phyloP scores from a whole-genome alignment of 2,329 filamentous ascomycete species.

The Aspergillus bombycis region DNA sequence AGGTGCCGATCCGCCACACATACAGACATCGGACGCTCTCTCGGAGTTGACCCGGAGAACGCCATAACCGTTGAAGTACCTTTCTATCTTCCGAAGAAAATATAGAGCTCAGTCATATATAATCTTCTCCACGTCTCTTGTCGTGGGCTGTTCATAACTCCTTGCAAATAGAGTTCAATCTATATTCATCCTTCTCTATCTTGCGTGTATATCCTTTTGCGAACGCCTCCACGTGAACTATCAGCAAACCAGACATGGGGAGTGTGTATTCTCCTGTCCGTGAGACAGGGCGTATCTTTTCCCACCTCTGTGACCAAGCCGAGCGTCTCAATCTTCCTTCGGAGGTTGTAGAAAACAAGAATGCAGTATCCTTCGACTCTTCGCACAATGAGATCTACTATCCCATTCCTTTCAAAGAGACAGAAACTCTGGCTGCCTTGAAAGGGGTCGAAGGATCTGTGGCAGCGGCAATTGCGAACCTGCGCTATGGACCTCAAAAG shows the following conservation, averaged over 20 bases:
- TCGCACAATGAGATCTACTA: conserved; percentile 43
- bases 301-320: conserved; percentile 37
- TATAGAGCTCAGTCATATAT: neutral
- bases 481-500: conserved; percentile 53
- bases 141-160: neutral
- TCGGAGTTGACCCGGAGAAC: conserved; percentile 20
- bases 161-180: conserved; percentile 5
- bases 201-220: conserved; percentile 1
- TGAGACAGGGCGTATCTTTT: conserved; percentile 43
- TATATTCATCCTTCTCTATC: conserved; percentile 12
- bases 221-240: neutral
- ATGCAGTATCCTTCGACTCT: conserved; percentile 41
- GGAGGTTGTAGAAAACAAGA: conserved; percentile 34
- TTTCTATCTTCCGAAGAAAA: neutral
- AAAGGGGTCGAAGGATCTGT: conserved; percentile 64
- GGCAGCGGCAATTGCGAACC: conserved; percentile 62
- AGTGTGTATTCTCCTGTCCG: conserved; percentile 36
- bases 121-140: neutral
- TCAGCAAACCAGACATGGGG: conserved; percentile 10
- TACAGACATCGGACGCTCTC: conserved; percentile 15
- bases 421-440: conserved; percentile 57
- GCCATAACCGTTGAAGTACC: neutral
- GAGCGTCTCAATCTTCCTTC: conserved; percentile 37
- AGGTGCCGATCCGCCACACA: conserved; percentile 11
- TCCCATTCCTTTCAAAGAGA: conserved; percentile 55